Conservation (phyloP, 345 rosid species). For the thale cress (Arabidopsis thaliana) region DNA sequence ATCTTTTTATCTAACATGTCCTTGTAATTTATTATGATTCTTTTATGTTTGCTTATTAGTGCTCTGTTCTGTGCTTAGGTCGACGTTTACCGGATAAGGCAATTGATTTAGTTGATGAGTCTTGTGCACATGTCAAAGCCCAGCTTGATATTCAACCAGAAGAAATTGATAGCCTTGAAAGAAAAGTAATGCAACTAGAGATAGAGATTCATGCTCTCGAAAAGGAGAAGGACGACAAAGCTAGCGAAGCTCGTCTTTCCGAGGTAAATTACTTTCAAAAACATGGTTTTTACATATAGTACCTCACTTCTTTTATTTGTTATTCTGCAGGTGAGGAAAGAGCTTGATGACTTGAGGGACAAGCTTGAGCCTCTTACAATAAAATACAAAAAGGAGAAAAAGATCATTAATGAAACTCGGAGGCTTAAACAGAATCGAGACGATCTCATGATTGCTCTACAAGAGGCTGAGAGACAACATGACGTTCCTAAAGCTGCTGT, state of each 20-base stretch:
- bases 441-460: constrained; percentile 66
- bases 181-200: constrained; percentile 78
- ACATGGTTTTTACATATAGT: too few species aligned
- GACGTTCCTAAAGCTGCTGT: constrained; percentile 88
- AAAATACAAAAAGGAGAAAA: constrained; percentile 86
- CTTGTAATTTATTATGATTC: not conserved
- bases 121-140: constrained; percentile 87
- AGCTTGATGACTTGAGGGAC: constrained; percentile 88
- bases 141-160: constrained; percentile 93
- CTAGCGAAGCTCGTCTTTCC: constrained; percentile 76
- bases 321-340: constrained; percentile 70
- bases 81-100: constrained; percentile 93
- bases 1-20: too few species aligned
- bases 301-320: not conserved
- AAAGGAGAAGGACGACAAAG: constrained; percentile 79
- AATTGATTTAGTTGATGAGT: constrained; percentile 88
- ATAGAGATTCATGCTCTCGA: constrained; percentile 85
- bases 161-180: constrained; percentile 82
- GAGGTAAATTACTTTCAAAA: constrained; percentile 53
- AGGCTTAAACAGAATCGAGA: constrained; percentile 78
- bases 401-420: constrained; percentile 77
- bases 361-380: constrained; percentile 81
- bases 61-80: constrained; percentile 42
- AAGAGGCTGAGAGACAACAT: constrained; percentile 84
- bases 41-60: constrained; percentile 19